Evolutionary conservation across 257 asterid genomes (phyloP).

Genomic region (Solanum ahanhuiri): DNA sequence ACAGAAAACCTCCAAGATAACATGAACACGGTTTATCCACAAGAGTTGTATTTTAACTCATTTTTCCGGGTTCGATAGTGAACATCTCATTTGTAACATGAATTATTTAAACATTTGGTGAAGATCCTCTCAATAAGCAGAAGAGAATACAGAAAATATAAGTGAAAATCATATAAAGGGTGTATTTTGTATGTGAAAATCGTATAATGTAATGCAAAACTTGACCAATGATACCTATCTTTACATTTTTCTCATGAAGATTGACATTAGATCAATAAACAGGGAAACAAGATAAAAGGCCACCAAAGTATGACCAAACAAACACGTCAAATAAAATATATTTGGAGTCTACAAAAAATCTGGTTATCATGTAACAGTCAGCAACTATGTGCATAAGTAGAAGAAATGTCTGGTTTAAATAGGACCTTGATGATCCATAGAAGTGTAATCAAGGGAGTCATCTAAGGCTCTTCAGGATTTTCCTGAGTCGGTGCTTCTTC

Average conservation of each 20-base stretch:
- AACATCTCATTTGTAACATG: neutral
- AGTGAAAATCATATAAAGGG: neutral
- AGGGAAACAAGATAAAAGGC: neutral
- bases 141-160: neutral
- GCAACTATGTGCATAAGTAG: neutral
- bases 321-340: neutral
- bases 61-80: neutral
- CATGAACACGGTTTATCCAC: neutral
- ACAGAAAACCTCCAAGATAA: neutral
- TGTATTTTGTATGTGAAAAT: neutral
- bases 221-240: neutral
- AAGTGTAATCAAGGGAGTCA: neutral
- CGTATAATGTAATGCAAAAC: neutral
- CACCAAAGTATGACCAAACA: neutral
- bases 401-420: neutral
- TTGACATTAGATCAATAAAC: neutral
- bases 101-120: neutral
- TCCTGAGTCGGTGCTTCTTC: constrained; percentile 16
- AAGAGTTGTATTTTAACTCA: neutral
- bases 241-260: neutral
- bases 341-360: neutral
- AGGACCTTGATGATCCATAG: constrained; percentile 7
- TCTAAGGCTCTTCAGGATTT: constrained; percentile 21
- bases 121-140: neutral
- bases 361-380: neutral